These are phyloP conservation scores for Phycomyces blakesleeanus DNA, from an alignment of 192 early-diverging fungal genomes.

Conservation along the genomic window DNA sequence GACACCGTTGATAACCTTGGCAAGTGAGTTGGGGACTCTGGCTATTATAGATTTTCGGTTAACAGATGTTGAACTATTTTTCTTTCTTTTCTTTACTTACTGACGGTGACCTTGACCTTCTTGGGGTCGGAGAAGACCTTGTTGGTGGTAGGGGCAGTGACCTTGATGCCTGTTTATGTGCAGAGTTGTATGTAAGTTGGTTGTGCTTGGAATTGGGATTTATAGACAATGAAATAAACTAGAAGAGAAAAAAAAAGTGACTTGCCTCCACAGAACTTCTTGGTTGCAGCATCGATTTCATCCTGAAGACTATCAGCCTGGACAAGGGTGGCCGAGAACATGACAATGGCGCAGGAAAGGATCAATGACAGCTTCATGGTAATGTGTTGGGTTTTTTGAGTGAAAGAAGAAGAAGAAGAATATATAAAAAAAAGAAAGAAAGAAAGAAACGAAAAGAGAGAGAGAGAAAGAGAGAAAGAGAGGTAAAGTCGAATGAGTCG, in stretches of 20 bases:
- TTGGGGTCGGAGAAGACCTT: constrained; percentile 18
- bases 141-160: constrained; percentile 18
- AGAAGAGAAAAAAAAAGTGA: neutral
- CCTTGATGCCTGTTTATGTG: constrained; percentile 15
- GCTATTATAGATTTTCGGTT: constrained; percentile 10
- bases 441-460: constrained; percentile 6
- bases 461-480: constrained; percentile 10
- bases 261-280: constrained; percentile 35
- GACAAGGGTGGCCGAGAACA: constrained; percentile 19
- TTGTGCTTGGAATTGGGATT: neutral
- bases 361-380: constrained; percentile 29
- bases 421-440: neutral
- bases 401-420: constrained; percentile 3
- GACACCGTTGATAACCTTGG: constrained; percentile 30
- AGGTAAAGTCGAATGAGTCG: neutral
- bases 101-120: constrained; percentile 29
- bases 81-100: constrained; percentile 15
- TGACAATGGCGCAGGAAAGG: constrained; percentile 11
- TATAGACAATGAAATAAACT: constrained; percentile 1
- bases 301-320: constrained; percentile 28
- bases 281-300: constrained; percentile 23
- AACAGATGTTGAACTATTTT: neutral
- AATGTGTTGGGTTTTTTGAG: neutral
- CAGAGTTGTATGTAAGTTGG: neutral
- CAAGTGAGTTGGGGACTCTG: constrained; percentile 26